Evolutionary conservation across 495 filamentous ascomycete genomes (phyloP), one percentile per base, ranked within the genome.

Genomic region (Terfezia boudieri): DNA sequence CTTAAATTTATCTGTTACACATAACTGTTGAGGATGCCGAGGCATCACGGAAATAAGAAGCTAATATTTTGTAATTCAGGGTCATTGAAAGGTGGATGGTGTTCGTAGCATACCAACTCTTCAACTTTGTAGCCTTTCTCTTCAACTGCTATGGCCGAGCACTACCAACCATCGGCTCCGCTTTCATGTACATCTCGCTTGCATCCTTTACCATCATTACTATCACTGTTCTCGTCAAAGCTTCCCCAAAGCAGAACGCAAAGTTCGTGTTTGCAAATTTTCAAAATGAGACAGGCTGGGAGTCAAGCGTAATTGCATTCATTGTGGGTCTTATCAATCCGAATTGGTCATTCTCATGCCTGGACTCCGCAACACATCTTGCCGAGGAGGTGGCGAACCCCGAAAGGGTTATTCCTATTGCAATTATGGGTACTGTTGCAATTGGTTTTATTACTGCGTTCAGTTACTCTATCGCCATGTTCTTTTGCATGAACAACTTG

Each of bases 241-340:
- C 77, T n/a, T 67, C 70, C 0, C 69, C 74, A 2, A 72, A 78
- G 56, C 70, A 76, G 52, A 64, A 67, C 20, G 70, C 74, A 26
- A 67, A 69, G 26, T 81, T 79, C 60, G 78, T 81, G 49, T 81
- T 81, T 57, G 71, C 71, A 5, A 73, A 68, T 53, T 81, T 78
- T 60, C 69, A 74, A 62, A 81, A 82, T 59, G 71, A 73, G 53
- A 80, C 77, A 1, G 77, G 78, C 12, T 82, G 77, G 78, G 57
- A 64, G 14, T 65, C 68, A 10, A 70, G 73, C 52, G 75, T 70
- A 11, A 79, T 81, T 53, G 77, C 75, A n/a, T 80, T 81, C 65
- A 78, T 82, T 51, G 71, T 77, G 36, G 78, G 78, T 11, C 66
- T 81, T 20, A 73, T 79, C 58, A 78, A 78, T 61, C 70, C 74